phyloP scores from a whole-genome alignment of 164 flowering plant genomes.

The Vitis rotundifolia region DNA sequence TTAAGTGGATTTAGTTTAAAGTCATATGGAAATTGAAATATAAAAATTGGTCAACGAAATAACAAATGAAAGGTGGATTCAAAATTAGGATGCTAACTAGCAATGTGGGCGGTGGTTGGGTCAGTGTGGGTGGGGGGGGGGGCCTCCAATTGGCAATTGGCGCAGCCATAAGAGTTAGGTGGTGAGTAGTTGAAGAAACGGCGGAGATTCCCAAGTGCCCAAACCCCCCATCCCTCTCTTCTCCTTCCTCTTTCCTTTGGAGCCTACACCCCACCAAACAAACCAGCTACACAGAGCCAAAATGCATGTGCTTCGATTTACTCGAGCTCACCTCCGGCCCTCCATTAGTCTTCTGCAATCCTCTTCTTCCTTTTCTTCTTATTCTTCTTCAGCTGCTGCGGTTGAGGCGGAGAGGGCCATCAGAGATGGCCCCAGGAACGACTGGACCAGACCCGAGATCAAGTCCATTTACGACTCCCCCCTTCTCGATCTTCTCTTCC shows the following conservation, averaged over 20 bases:
- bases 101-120: too few relatives aligned
- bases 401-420: slow-evolving; percentile 73
- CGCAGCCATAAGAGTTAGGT: not conserved
- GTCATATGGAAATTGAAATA: too few relatives aligned
- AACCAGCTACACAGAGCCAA: too few relatives aligned
- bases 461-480: slow-evolving; percentile 84
- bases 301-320: not conserved
- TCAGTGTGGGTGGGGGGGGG: too few relatives aligned
- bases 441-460: slow-evolving; percentile 72
- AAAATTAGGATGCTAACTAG: too few relatives aligned
- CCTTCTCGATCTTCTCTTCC: slow-evolving; percentile 91
- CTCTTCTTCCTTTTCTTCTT: slow-evolving; percentile 4
- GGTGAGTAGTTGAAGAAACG: not conserved
- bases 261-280: too few relatives aligned
- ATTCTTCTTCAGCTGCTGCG: slow-evolving; percentile 61
- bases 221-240: not conserved
- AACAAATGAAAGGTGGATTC: too few relatives aligned
- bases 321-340: slow-evolving; percentile 3
- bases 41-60: too few relatives aligned
- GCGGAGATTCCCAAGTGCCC: not conserved
- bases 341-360: not conserved
- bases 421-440: slow-evolving; percentile 72
- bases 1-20: too few relatives aligned
- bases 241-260: too few relatives aligned
- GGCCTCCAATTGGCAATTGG: too few relatives aligned